These are phyloP conservation scores for Oryza coarctata DNA, from an alignment of 176 grass and related monocot genomes.

Conservation along the genomic window DNA sequence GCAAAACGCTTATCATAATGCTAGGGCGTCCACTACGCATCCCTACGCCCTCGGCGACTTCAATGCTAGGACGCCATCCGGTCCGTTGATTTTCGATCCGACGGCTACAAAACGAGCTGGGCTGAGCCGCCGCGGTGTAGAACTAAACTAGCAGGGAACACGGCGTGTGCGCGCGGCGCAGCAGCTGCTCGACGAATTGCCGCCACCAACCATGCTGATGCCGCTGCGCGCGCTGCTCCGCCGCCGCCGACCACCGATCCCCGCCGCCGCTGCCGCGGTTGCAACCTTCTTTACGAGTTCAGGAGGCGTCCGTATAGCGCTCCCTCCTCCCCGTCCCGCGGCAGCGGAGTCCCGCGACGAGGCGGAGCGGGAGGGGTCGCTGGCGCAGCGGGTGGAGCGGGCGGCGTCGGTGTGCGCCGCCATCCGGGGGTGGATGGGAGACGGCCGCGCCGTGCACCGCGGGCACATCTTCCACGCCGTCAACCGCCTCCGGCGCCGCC, in stretches of 20 bases:
- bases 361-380: slow-evolving; percentile 36
- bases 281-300: slow-evolving; percentile 50
- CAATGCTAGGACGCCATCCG: background rate
- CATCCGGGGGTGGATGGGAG: slow-evolving; percentile 79
- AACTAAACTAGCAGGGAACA: too few species aligned
- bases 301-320: background rate
- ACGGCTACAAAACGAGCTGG: background rate
- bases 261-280: background rate
- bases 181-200: slow-evolving; percentile 7
- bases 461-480: slow-evolving; percentile 79
- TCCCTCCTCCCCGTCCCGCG: background rate
- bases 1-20: too few species aligned
- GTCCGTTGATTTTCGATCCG: slow-evolving; percentile 5
- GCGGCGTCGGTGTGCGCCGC: slow-evolving; percentile 59
- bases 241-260: slow-evolving; percentile 21
- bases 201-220: slow-evolving; percentile 4
- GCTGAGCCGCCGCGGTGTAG: too few species aligned
- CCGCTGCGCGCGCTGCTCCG: slow-evolving; percentile 33
- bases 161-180: background rate
- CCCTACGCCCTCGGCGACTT: too few species aligned
- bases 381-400: slow-evolving; percentile 69
- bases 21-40: too few species aligned
- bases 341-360: background rate
- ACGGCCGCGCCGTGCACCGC: slow-evolving; percentile 65
- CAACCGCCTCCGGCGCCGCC: slow-evolving; percentile 71